Evolutionary conservation across 177 flowering plant genomes (phyloP).

Genomic region (Vitis hybrid): DNA sequence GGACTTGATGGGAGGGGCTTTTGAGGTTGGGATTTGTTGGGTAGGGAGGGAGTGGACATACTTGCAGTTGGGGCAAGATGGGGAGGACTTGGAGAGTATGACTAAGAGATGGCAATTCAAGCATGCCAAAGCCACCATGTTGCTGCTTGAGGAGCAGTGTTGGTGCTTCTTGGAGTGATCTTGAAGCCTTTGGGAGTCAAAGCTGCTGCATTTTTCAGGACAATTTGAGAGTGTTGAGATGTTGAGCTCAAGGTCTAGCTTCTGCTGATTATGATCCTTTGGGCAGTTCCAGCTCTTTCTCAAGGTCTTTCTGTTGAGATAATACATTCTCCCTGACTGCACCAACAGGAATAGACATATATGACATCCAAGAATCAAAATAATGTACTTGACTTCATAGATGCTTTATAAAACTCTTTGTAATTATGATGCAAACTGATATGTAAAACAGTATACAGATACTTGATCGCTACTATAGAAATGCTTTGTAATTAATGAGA

Average conservation of each 20-base stretch:
- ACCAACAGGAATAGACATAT: neutral
- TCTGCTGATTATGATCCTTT: slow-evolving; percentile 20
- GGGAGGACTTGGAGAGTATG: slow-evolving; percentile 56
- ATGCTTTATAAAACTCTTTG: too few relatives aligned
- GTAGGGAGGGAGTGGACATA: slow-evolving; percentile 50
- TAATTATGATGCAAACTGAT: too few relatives aligned
- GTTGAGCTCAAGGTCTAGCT: slow-evolving; percentile 57
- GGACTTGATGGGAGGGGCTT: slow-evolving; percentile 20
- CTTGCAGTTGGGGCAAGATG: slow-evolving; percentile 78
- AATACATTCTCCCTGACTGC: slow-evolving; percentile 67
- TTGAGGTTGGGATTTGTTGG: slow-evolving; percentile 17
- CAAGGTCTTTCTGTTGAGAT: slow-evolving; percentile 47
- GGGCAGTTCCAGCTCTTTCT: slow-evolving; percentile 53
- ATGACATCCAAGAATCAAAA: neutral
- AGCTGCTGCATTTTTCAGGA: neutral
- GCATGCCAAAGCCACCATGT: slow-evolving; percentile 69
- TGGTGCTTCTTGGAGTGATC: slow-evolving; percentile 15
- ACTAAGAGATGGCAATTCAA: slow-evolving; percentile 70
- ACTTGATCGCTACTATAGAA: too few relatives aligned
- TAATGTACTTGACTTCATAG: neutral
- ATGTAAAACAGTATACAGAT: too few relatives aligned
- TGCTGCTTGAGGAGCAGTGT: slow-evolving; percentile 14
- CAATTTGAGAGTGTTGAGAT: slow-evolving; percentile 31
- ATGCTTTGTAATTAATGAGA: neutral
- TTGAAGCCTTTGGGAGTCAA: neutral